Percentiles rank a stretch among this genome's conserved stretches.
These are phyloP conservation scores for Diutina siamensis DNA, from an alignment of 1,139 yeast species.

Conservation along the genomic window DNA sequence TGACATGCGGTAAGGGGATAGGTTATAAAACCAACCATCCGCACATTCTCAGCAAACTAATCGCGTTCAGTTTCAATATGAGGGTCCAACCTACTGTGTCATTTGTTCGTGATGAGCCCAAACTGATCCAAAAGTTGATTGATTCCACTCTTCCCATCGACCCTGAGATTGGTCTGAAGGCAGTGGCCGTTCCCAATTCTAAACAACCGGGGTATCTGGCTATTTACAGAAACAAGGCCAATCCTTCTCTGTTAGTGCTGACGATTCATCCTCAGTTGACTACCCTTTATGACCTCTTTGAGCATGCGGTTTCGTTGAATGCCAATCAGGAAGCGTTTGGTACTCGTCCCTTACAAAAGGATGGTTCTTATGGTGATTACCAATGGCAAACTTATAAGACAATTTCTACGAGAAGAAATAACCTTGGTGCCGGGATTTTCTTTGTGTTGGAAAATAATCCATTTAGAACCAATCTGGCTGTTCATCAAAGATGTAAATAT, in stretches of 20 bases:
- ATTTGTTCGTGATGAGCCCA: slow-evolving; percentile 8
- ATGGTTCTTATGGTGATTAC: slow-evolving; percentile 34
- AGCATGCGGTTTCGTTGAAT: slow-evolving; percentile 22
- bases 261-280: slow-evolving; percentile 36
- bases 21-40: too few species aligned
- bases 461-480: slow-evolving; percentile 18
- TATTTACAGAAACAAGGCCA: slow-evolving; percentile 36
- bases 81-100: slow-evolving; percentile 1
- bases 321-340: slow-evolving; percentile 42
- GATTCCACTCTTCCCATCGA: slow-evolving; percentile 10
- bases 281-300: slow-evolving; percentile 41
- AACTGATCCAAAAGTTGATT: slow-evolving; percentile 9
- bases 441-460: slow-evolving; percentile 37
- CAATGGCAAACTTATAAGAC: slow-evolving; percentile 35
- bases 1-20: too few species aligned
- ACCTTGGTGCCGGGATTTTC: slow-evolving; percentile 57
- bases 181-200: neutral
- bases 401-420: slow-evolving; percentile 28
- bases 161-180: neutral
- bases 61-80: too few species aligned
- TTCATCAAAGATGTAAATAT: slow-evolving; percentile 12
- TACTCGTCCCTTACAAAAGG: slow-evolving; percentile 24
- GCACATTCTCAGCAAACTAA: too few species aligned
- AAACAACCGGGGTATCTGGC: slow-evolving; percentile 38
- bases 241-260: slow-evolving; percentile 27